These are phyloP conservation scores for Colletotrichum lindemuthianum DNA, from an alignment of 2,329 filamentous ascomycete genomes.

Conservation along the genomic window DNA sequence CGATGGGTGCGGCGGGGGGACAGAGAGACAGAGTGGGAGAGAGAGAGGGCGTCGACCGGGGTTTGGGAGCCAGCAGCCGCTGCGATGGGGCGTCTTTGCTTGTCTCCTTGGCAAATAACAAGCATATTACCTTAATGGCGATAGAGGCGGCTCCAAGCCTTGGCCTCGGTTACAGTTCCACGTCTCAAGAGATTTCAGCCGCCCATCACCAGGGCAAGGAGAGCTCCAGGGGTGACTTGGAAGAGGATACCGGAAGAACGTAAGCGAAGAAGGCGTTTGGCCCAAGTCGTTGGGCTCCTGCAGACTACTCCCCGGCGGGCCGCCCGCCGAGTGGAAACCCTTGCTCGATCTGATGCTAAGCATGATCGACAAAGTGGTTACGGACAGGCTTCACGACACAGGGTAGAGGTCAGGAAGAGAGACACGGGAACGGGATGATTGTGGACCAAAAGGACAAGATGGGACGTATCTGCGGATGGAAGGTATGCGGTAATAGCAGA, in stretches of 20 bases:
- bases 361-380: slow-evolving; percentile 22
- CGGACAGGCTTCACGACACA: slow-evolving; percentile 30
- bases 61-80: slow-evolving; percentile 15
- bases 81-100: not conserved
- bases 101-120: not conserved
- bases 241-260: too few relatives aligned
- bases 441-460: too few relatives aligned
- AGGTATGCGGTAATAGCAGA: not conserved
- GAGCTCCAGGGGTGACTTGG: not conserved
- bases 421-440: not conserved
- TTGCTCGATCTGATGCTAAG: slow-evolving; percentile 31
- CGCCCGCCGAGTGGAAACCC: not conserved
- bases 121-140: slow-evolving; percentile 24
- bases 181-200: slow-evolving; percentile 4
- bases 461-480: too few relatives aligned
- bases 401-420: not conserved
- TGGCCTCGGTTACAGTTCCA: slow-evolving; percentile 33
- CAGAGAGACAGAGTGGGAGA: not conserved
- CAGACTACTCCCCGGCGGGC: too few relatives aligned
- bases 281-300: too few relatives aligned
- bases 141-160: slow-evolving; percentile 1
- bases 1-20: slow-evolving; percentile 9
- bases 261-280: too few relatives aligned
- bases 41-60: too few relatives aligned
- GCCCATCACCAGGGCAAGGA: not conserved